These are phyloP conservation scores for Penicillium coffeae DNA, from an alignment of 495 filamentous ascomycete species.

Conservation along the genomic window DNA sequence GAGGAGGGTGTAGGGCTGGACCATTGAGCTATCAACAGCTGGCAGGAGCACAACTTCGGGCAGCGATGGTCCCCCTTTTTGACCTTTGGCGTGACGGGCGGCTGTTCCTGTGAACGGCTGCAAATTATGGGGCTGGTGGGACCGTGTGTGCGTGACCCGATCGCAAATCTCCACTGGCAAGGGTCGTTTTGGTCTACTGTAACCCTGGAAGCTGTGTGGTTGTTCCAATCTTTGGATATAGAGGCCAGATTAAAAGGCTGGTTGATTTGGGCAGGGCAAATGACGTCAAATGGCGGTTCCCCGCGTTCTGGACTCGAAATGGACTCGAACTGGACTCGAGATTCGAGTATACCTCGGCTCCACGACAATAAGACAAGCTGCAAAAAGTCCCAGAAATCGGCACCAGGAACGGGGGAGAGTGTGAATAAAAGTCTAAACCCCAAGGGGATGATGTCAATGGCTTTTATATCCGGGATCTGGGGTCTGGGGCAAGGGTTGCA, in stretches of 20 bases:
- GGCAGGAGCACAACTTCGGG: not conserved
- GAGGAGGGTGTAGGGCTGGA: not conserved
- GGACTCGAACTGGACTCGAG: too few relatives aligned
- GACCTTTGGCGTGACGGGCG: not conserved
- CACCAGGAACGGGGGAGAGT: not conserved
- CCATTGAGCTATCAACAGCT: not conserved
- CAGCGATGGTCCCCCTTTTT: not conserved
- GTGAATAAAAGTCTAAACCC: too few relatives aligned
- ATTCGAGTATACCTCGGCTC: not conserved
- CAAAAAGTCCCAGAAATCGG: not conserved
- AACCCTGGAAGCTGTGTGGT: not conserved
- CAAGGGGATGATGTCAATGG: not conserved
- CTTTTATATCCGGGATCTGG: not conserved
- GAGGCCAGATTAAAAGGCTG: too few relatives aligned
- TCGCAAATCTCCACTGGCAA: too few relatives aligned
- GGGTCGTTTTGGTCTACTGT: too few relatives aligned
- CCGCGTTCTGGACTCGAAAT: not conserved
- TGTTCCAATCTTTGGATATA: not conserved
- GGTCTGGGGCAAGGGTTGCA: not conserved
- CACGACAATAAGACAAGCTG: not conserved
- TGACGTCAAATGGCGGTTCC: not conserved
- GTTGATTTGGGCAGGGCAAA: not conserved
- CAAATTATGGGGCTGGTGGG: not conserved
- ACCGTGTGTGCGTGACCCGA: not conserved
- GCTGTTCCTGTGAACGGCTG: not conserved